Evolutionary conservation across 441 rosid genomes (phyloP).

Genomic region (Populus tomentosa): DNA sequence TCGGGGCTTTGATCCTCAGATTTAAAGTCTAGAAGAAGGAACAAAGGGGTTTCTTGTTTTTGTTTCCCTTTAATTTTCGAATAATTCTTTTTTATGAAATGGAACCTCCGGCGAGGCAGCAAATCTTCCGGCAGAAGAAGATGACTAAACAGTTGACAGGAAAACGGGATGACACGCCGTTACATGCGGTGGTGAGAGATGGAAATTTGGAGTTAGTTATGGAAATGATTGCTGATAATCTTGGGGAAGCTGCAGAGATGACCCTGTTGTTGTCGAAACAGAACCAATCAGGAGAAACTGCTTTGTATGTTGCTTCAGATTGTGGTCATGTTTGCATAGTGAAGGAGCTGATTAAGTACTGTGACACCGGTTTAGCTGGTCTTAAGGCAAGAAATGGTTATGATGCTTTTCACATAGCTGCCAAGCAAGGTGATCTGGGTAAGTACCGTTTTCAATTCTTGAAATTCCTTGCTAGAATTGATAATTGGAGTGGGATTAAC

Average conservation of each 20-base stretch:
- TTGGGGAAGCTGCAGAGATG: constrained; percentile 30
- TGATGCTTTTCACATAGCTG: constrained; percentile 84
- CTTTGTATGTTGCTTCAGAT: constrained; percentile 70
- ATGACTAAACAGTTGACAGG: constrained; percentile 65
- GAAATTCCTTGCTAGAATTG: not conserved
- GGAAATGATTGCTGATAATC: constrained; percentile 37
- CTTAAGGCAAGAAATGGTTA: constrained; percentile 67
- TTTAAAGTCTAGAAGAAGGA: not conserved
- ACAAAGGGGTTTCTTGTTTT: not conserved
- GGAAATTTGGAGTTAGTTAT: constrained; percentile 43
- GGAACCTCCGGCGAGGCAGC: constrained; percentile 28
- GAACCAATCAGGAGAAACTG: constrained; percentile 80
- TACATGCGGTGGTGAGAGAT: constrained; percentile 62
- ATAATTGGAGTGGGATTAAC: not conserved
- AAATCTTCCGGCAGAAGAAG: constrained; percentile 36
- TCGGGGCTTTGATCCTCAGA: not conserved
- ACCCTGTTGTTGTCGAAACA: constrained; percentile 49
- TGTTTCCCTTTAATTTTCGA: not conserved
- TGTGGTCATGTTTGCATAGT: constrained; percentile 42
- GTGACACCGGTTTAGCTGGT: constrained; percentile 44
- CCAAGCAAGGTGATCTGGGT: constrained; percentile 77
- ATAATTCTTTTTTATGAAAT: not conserved
- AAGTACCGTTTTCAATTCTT: constrained; percentile 16
- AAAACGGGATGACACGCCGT: constrained; percentile 64
- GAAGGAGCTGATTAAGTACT: constrained; percentile 54